Evolutionary conservation across 257 asterid species (phyloP), one percentile per base, ranked within the genome.

Genomic region (Plantago major): DNA sequence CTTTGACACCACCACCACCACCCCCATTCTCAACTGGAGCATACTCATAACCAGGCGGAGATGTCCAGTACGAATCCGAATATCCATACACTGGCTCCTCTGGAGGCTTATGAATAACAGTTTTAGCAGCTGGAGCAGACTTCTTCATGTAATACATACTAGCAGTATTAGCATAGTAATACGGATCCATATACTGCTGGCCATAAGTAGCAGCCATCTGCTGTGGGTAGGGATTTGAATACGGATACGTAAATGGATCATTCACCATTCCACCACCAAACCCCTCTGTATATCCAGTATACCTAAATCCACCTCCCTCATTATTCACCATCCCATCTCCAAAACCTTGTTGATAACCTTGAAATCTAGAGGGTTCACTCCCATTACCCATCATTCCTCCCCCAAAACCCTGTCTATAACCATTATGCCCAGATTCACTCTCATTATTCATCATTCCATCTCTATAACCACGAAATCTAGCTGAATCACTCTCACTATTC

Each of bases 111-210:
- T 85, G 96, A 55, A 93, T 64, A 58, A 93, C 95, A 17, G 96
- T 93, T 30, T 33, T 85, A 64, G 79, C 47, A 64, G 65, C 79
- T 5, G 96, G 89, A 26, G 91, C 79, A 10, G 94, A 63, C 54
- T 62, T 93, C 81, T 85, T 93, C 99, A 85, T 93, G 74, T 83
- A 89, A 58, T 83, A 75, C 38, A 79, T 78, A 76, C 82, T 80
- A 11, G 86, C 68, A 57, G 67, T 76, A 7, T 56, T 70, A 5
- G 82, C 22, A 50, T 58, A 74, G 18, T 71, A 72, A 78, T 77
- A 74, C 11, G 84, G 80, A 70, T 81, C 77, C 79, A 77, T 48
- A 26, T 66, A 81, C 28, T 87, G 78, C 47, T 65, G 79, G 17
- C 64, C 69, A 46, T 74, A 80, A 57, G 38, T 37, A 6, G 68